Evolutionary conservation across 805 yeast species (phyloP).

Genomic region (Saccharomycopsis babjevae): DNA sequence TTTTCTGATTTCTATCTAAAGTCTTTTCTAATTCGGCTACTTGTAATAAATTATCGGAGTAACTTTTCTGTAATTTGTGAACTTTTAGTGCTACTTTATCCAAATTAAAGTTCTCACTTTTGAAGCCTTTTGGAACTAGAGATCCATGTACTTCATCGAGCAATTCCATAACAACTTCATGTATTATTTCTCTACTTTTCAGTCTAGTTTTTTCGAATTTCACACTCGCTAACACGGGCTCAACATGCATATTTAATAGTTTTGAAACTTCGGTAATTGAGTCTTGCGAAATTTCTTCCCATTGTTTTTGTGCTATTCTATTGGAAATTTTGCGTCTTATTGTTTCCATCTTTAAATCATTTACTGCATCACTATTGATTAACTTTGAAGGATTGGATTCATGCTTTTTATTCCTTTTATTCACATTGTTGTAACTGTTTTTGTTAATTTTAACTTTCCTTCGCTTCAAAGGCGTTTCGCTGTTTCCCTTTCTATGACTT

Average conservation of each 20-base stretch:
- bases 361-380: slow-evolving; percentile 1
- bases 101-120: slow-evolving; percentile 4
- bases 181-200: slow-evolving; percentile 3
- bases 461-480: not conserved
- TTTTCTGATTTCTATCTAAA: slow-evolving; percentile 1
- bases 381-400: not conserved
- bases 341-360: slow-evolving; percentile 3
- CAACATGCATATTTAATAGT: slow-evolving; percentile 4
- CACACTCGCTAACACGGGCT: slow-evolving; percentile 7
- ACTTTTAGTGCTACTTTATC: slow-evolving; percentile 5
- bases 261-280: slow-evolving; percentile 5
- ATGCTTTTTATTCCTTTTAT: not conserved
- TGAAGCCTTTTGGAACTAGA: slow-evolving; percentile 14
- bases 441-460: not conserved
- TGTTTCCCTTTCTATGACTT: no score
- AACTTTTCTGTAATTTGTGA: slow-evolving; percentile 5
- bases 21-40: slow-evolving; percentile 8
- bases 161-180: not conserved
- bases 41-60: slow-evolving; percentile 7
- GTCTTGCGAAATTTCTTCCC: slow-evolving; percentile 13
- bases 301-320: slow-evolving; percentile 12
- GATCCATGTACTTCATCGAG: slow-evolving; percentile 7
- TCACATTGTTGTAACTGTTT: not conserved
- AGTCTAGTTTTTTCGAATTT: slow-evolving; percentile 5
- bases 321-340: slow-evolving; percentile 8